These are phyloP conservation scores for Neoascochyta sp. DNA, from an alignment of 2,329 filamentous ascomycete genomes.

Conservation along the genomic window DNA sequence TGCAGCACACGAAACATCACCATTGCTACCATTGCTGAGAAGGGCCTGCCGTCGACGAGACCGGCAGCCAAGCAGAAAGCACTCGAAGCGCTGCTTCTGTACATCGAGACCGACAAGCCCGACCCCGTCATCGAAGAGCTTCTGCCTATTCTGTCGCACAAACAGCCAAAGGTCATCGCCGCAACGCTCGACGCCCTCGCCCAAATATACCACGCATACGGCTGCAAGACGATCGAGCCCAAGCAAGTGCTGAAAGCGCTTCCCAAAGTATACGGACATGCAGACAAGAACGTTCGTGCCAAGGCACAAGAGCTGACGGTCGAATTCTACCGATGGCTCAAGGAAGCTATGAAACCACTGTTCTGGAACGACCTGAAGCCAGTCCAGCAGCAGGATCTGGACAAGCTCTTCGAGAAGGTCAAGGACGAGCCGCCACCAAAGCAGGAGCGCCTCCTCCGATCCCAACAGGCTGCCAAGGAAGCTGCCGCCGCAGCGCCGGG, in stretches of 20 bases:
- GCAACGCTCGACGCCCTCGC: constrained; percentile 73
- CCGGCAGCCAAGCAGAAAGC: constrained; percentile 84
- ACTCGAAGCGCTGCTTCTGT: constrained; percentile 79
- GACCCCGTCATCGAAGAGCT: constrained; percentile 88
- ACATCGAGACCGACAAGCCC: constrained; percentile 83
- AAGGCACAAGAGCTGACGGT: constrained; percentile 89
- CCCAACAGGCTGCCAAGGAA: constrained; percentile 81
- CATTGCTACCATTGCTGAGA: constrained; percentile 79
- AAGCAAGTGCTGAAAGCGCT: constrained; percentile 85
- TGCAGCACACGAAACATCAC: constrained; percentile 68
- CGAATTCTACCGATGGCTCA: constrained; percentile 94
- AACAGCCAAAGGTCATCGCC: constrained; percentile 84
- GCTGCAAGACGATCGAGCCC: constrained; percentile 89
- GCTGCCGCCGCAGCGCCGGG: constrained; percentile 60
- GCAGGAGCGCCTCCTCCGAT: constrained; percentile 81
- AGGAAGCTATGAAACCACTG: constrained; percentile 96
- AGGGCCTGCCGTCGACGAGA: constrained; percentile 82
- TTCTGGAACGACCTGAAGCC: constrained; percentile 96
- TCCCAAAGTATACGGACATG: constrained; percentile 89
- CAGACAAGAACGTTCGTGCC: constrained; percentile 95
- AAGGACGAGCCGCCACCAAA: constrained; percentile 84
- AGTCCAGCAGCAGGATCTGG: constrained; percentile 89
- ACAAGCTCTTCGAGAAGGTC: constrained; percentile 89
- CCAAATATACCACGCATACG: constrained; percentile 86
- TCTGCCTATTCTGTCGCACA: constrained; percentile 75